Base-by-base conservation (phyloP, 78 protist species). In the Dictyostelium citrinum region DNA sequence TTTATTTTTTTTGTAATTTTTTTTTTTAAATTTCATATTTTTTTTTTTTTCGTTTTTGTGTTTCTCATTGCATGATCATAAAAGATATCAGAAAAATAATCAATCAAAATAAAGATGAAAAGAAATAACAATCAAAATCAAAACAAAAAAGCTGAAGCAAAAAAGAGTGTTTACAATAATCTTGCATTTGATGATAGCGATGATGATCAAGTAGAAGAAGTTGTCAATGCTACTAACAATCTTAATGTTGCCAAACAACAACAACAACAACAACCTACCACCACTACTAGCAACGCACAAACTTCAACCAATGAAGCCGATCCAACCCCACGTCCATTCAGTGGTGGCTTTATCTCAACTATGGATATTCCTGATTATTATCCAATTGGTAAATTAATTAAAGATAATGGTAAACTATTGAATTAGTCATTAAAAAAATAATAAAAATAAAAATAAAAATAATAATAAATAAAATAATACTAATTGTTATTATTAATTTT, bases 301-400 rank as follows among this genome's bases (percentile, higher is more conserved):
- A 27, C 35, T 5, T 17, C 43, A 70, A 4, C 6, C 39, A 27
- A 27, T 33, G 77, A 70, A 70, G 45, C 43, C 16, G 77, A 70
- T 33, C 43, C 77, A 70, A 70, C 45, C 20, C 77, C 77, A 70
- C 77, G 77, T 70, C 77, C 77, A 70, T 70, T 33, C 77, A 70
- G 77, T 70, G 77, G 77, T 70, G 77, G 77, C 33, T 70, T 70
- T 20, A 31, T 70, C 22, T 33, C 39, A 29, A 70, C 77, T 16
- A 70, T 70, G 77, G 77, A 70, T 33, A 70, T 70, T 70, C 77
- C 77, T 33, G 77, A 70, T 33, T 70, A 70, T 16, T 70, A 70
- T 8, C 77, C 77, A 70, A 70, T 70, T 70, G 77, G 77, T 14
- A 70, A 70, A 70, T 70, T 70, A 70, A 70, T 70, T 33, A 70